Base-by-base conservation (phyloP, 805 yeast genomes). In the Yarrowia sp. region DNA sequence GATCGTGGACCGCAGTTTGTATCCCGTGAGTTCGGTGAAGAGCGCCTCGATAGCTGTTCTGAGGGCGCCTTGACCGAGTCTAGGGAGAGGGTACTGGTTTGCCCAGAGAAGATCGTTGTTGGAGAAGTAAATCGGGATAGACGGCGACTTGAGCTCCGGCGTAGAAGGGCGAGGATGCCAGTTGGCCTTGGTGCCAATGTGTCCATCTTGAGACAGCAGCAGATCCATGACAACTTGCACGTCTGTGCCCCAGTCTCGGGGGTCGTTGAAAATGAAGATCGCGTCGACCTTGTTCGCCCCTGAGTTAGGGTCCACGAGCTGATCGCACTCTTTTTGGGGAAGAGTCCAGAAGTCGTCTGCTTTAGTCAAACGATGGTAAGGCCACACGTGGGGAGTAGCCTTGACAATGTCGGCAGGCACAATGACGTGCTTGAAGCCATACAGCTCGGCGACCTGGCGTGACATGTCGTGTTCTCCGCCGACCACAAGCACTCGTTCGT, bases 1-100 rank as follows among this genome's bases (percentile, higher is more conserved):
- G 6, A 87, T 80, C 4, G 83, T 77, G 63, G 82, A 81, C 35
- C 80, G 75, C 64, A 91, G 73, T 2, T 72, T 70, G 14, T 84
- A 83, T n/a, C 73, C 74, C 63, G 87, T 84, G 61, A 78, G 71
- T 55, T 80, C 81, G 19, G 72, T 70, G 68, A 88, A 88, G 44
- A 90, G 72, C 4, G 81, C 74, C 68, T 88, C 87, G 4, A 87
- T 74, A 44, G 82, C 74, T 58, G 82, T 80, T 64, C 93, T 78
- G 68, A 88, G 86, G 1, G 93, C 96, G 24, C 97, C 97, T 74
- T 91, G 96, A 6, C 97, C 97, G 69, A 90, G 88, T 62, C 97
- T 79, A 21, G 96, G 90, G 61, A 86, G 74, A 14, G 71, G 73
- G 72, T 86, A 92, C 68, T 86, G 90, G 69, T 88, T 91, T 16